Evolutionary conservation across 495 filamentous ascomycete species (phyloP), one percentile per base, ranked within the genome.

Genomic region (Aspergillus diversus): DNA sequence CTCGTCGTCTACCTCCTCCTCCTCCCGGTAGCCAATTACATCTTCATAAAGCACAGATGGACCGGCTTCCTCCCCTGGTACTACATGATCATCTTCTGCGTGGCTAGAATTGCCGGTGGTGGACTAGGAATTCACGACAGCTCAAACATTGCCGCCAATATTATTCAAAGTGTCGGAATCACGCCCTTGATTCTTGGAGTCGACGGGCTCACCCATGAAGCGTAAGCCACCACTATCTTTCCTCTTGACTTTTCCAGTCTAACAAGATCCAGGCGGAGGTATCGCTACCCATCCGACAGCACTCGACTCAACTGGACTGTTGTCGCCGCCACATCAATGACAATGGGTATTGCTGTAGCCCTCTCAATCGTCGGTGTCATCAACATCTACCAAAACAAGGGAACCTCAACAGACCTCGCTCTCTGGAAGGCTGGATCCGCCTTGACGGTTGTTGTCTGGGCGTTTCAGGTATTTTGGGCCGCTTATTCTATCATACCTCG

Each of bases 151-250:
- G 68, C 67, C 11, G 77, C 75, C 6, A 63, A 69, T 27, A 66
- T 80, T 11, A 69, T 82, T 13, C 68, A 70, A 2, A 77, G 73
- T 39, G 73, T 82, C 46, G 80, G 80, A 5, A 60, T 81, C 5
- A 79, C 77, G 1, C 79, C 80, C 15, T 65, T 82, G 7, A 66
- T 82, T n/a, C 69, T 80, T 17, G 73, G 71, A 1, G 51, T 63
- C 5, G 67, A 66, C 63, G 75, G 77, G 1, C 59, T 80, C 34
- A 65, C 81, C 0, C 75, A 78, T 50, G 77, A 81, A 66, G 69
- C 76, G 80, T 81, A 60, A 63, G 77, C 54, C 7, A 5, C 31
- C 0, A 33, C 42, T 5, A 32, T 67, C 21, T 35, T 3, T 37
- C 55, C 48, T 47, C 5, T 49, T 27, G 15, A 17, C 39, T 12